These are phyloP conservation scores for Alloteropsis semialata DNA, from an alignment of 176 grass and related monocot species.

Conservation along the genomic window DNA sequence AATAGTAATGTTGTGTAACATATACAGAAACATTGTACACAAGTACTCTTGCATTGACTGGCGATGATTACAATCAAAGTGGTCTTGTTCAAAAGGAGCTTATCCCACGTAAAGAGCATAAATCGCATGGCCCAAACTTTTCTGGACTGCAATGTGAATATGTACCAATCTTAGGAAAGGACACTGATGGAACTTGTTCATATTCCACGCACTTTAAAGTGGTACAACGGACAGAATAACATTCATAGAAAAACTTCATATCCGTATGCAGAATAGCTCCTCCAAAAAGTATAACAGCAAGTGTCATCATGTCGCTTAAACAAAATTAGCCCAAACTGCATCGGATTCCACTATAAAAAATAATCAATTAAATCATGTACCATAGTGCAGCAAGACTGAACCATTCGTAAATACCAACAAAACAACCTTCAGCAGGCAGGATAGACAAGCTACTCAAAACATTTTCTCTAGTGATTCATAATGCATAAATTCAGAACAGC, in stretches of 20 bases:
- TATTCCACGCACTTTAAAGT: slow-evolving; percentile 68
- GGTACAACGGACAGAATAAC: slow-evolving; percentile 48
- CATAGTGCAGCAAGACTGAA: not conserved
- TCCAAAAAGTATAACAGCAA: slow-evolving; percentile 32
- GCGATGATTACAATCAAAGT: slow-evolving; percentile 48
- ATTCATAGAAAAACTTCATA: slow-evolving; percentile 48
- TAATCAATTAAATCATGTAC: slow-evolving; percentile 1
- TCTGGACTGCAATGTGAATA: slow-evolving; percentile 62
- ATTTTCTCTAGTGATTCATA: not conserved
- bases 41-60: slow-evolving; percentile 45
- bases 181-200: slow-evolving; percentile 57
- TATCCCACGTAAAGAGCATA: slow-evolving; percentile 47
- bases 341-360: slow-evolving; percentile 11
- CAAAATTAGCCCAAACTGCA: slow-evolving; percentile 11
- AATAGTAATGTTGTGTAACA: slow-evolving; percentile 32
- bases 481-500: slow-evolving; percentile 21
- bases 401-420: slow-evolving; percentile 17
- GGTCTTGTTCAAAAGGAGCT: slow-evolving; percentile 53
- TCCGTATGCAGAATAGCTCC: slow-evolving; percentile 36
- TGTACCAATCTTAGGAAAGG: slow-evolving; percentile 91
- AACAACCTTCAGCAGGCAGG: not conserved
- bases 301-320: slow-evolving; percentile 20
- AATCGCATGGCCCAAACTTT: slow-evolving; percentile 34
- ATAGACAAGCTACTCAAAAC: slow-evolving; percentile 11
- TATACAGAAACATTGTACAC: slow-evolving; percentile 39